Evolutionary conservation across 352 stramenopile genomes (phyloP).

Genomic region (Globisporangium irregulare): DNA sequence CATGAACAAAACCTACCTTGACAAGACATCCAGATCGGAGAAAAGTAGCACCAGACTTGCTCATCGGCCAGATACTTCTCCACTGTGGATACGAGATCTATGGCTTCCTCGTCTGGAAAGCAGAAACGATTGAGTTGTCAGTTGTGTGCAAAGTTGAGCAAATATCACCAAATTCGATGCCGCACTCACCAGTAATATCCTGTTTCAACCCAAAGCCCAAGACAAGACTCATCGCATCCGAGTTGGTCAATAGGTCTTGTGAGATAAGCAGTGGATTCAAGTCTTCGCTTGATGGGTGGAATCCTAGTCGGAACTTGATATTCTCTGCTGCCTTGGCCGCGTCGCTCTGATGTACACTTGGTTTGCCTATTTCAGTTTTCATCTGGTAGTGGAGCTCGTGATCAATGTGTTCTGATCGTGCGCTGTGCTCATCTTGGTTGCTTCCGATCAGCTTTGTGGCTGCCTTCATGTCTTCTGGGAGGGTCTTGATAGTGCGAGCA

Average conservation of each 20-base stretch:
- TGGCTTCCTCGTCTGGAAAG: slow-evolving; percentile 43
- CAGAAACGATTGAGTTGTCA: neutral
- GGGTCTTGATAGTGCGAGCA: slow-evolving; percentile 11
- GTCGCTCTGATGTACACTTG: neutral
- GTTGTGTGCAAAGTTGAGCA: neutral
- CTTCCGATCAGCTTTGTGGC: slow-evolving; percentile 8
- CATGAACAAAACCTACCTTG: slow-evolving; percentile 28
- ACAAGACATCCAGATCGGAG: slow-evolving; percentile 33
- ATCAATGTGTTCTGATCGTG: slow-evolving; percentile 17
- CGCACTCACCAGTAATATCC: slow-evolving; percentile 27
- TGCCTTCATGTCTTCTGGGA: slow-evolving; percentile 10
- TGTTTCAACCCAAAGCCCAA: slow-evolving; percentile 33
- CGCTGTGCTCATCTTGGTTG: neutral
- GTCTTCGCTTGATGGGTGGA: slow-evolving; percentile 25
- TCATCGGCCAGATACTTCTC: slow-evolving; percentile 41
- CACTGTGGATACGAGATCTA: slow-evolving; percentile 43
- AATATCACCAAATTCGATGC: neutral
- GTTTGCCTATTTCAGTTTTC: slow-evolving; percentile 25
- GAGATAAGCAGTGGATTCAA: neutral
- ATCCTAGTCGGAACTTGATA: slow-evolving; percentile 40
- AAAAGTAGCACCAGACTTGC: slow-evolving; percentile 29
- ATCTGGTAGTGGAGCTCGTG: slow-evolving; percentile 37
- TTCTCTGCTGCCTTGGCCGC: slow-evolving; percentile 10
- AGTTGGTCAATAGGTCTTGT: slow-evolving; percentile 12
- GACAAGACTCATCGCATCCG: slow-evolving; percentile 25